Percentiles rank a stretch among this genome's conserved stretches.
Conservation (phyloP, 2,329 filamentous ascomycete genomes). For the Xylaria sp. region DNA sequence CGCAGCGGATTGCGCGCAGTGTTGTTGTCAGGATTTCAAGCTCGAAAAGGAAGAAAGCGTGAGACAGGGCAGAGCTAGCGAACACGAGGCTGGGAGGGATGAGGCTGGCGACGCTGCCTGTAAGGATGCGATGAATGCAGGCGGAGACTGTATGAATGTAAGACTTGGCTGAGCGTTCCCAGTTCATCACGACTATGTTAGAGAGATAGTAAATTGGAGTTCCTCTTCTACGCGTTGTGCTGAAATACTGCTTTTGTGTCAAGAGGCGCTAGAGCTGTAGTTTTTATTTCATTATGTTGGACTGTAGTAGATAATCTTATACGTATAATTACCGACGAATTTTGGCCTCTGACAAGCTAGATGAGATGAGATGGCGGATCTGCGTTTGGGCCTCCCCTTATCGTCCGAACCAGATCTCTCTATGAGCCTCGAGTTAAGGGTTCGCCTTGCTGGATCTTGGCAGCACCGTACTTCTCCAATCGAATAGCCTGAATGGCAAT, state of each 20-base stretch:
- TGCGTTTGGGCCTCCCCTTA: constrained; percentile 2
- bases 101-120: not conserved
- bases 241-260: not conserved
- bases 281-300: not conserved
- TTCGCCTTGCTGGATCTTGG: constrained; percentile 48
- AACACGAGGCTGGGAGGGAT: no score
- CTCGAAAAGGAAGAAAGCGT: no score
- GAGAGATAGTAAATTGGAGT: not conserved
- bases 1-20: no score
- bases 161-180: not conserved
- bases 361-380: not conserved
- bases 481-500: constrained; percentile 73
- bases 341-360: not conserved
- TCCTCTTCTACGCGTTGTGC: not conserved
- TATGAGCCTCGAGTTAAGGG: constrained; percentile 40
- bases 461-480: constrained; percentile 59
- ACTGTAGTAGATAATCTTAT: not conserved
- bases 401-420: constrained; percentile 1
- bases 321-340: not conserved
- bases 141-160: not conserved
- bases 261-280: not conserved
- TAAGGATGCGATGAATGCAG: not conserved
- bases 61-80: no score
- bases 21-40: no score
- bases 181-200: not conserved